These are phyloP conservation scores for Letharia lupina DNA, from an alignment of 495 filamentous ascomycete species.

Conservation along the genomic window DNA sequence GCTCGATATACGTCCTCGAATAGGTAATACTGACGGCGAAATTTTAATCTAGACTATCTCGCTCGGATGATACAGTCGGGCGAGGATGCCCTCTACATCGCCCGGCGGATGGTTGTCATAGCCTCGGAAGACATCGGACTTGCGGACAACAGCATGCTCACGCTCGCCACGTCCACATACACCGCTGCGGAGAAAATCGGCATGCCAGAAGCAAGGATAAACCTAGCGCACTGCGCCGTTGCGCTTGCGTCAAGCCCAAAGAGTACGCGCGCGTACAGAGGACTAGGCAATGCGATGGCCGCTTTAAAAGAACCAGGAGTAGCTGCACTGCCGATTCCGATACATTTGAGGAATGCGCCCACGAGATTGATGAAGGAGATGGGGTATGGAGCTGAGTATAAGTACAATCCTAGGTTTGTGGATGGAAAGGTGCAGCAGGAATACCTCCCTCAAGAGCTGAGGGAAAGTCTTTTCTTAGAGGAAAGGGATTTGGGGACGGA, in stretches of 20 bases:
- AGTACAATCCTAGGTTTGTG: constrained; percentile 86
- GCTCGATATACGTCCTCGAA: no score
- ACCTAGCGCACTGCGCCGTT: constrained; percentile 77
- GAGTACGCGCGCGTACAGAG: constrained; percentile 77
- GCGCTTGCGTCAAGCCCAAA: constrained; percentile 78
- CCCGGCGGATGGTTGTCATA: constrained; percentile 82
- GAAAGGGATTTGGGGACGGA: constrained; percentile 70
- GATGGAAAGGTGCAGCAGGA: constrained; percentile 83
- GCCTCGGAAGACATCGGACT: constrained; percentile 89
- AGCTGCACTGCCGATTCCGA: constrained; percentile 67
- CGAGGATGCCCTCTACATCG: constrained; percentile 89
- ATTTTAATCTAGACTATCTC: constrained; percentile 53
- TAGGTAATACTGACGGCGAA: no score
- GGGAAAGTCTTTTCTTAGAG: constrained; percentile 66
- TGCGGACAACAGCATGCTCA: constrained; percentile 78
- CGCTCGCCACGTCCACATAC: constrained; percentile 75
- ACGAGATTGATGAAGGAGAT: constrained; percentile 89
- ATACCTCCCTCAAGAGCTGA: constrained; percentile 71
- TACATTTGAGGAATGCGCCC: constrained; percentile 86
- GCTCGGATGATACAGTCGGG: constrained; percentile 93
- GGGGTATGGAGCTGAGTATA: constrained; percentile 76
- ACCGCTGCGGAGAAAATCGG: constrained; percentile 83
- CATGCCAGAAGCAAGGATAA: constrained; percentile 89
- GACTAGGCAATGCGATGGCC: constrained; percentile 65
- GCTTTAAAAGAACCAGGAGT: constrained; percentile 71